Base-by-base conservation (phyloP, 75 land plant genomes). In the Sequoia sempervirens region DNA sequence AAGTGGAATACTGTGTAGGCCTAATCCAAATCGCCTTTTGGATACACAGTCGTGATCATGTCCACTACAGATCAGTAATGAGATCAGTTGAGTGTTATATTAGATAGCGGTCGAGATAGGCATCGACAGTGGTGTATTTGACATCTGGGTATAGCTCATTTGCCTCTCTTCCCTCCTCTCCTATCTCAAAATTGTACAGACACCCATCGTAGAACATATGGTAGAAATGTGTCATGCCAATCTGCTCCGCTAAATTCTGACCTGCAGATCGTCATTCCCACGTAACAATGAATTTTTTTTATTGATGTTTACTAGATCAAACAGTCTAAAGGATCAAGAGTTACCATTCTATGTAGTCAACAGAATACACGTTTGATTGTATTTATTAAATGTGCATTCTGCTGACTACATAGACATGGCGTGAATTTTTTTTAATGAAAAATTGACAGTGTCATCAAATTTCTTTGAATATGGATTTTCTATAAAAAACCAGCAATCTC, bases 141-240 rank as follows among this genome's bases (percentile, higher is more conserved):
- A 86, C 79, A 26, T 88, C 84, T 0, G 88, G 91, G 70, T 88
- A 90, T 14, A 90, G 86, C 70, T 82, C 58, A 1, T 81, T 47
- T 2, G 90, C 88, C n/a, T 88, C 88, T 64, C 72, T 87, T 73
- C 83, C 87, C 46, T 72, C 75, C 10, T 80, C 73, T 5, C 84
- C 84, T 4, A 85, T 83, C 56, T 84, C 83, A 38, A 83, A 83
- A 30, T 82, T 81, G 13, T 72, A 53, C 2, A 83, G 85, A 53
- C 84, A 82, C 6, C 89, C 86, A n/a, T 89, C 80, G 4, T 75
- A 85, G 80, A 83, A 89, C 9, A 85, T 56, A 34, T 79, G 83
- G 79, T 87, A 82, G 20, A 52, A 75, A 56, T 84, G 85, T 14
- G 76, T 41, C 81, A 69, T 46, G 17, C 80, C 83, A 54, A 74